phyloP scores from a whole-genome alignment of 2,329 filamentous ascomycete genomes.

The Anthostomella pinea region DNA sequence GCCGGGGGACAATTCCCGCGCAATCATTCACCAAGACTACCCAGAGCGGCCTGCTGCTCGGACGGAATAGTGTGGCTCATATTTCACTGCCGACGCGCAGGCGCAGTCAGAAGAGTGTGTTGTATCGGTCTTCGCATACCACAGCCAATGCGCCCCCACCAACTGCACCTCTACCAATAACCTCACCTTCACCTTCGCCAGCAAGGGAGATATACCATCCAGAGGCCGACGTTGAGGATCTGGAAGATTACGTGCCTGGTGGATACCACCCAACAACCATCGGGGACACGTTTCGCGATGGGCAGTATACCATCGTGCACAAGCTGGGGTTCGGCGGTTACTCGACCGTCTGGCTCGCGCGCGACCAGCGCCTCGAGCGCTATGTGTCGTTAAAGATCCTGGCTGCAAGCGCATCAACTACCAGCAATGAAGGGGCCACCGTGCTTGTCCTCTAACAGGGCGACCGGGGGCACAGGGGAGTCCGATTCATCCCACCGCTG shows the following conservation, averaged over 20 bases:
- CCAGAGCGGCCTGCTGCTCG: too few relatives aligned
- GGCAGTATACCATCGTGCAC: constrained; percentile 40
- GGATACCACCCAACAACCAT: constrained; percentile 43
- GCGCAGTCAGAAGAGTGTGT: too few relatives aligned
- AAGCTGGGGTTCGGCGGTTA: constrained; percentile 45
- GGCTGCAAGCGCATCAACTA: constrained; percentile 5
- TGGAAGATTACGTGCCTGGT: constrained; percentile 33
- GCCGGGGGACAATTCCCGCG: too few relatives aligned
- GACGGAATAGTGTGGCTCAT: too few relatives aligned
- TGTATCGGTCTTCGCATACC: too few relatives aligned
- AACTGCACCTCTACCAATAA: too few relatives aligned
- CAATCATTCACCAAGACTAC: too few relatives aligned
- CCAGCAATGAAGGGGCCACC: constrained; percentile 9
- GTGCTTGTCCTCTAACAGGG: constrained; percentile 6
- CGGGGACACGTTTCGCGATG: constrained; percentile 38
- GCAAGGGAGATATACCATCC: constrained; percentile 1
- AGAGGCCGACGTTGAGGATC: constrained; percentile 6
- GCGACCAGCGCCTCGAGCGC: constrained; percentile 26
- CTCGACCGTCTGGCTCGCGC: constrained; percentile 44
- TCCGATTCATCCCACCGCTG: constrained; percentile 10
- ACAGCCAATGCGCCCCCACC: too few relatives aligned
- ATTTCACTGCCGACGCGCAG: too few relatives aligned
- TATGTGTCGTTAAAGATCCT: constrained; percentile 21
- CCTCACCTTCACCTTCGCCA: background rate
- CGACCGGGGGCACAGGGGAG: constrained; percentile 7